phyloP scores from a whole-genome alignment of 108 stramenopile species.

The Cyclotella atomus region DNA sequence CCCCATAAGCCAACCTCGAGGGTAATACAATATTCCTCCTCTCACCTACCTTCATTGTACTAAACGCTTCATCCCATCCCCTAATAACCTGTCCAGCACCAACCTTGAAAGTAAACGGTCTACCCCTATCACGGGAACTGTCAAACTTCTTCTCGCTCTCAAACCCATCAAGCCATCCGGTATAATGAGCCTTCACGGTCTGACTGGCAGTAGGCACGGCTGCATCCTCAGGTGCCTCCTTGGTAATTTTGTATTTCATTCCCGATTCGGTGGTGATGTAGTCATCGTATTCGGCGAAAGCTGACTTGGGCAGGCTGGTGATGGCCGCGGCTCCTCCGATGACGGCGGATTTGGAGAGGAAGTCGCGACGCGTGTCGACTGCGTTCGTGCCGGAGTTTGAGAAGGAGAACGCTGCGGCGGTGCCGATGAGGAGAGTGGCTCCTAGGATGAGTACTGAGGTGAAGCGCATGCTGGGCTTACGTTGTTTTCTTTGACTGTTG shows the following conservation, averaged over 20 bases:
- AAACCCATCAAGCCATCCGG: slow-evolving; percentile 95
- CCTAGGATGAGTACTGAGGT: slow-evolving; percentile 20
- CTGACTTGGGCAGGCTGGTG: slow-evolving; percentile 19
- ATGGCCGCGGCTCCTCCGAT: slow-evolving; percentile 30
- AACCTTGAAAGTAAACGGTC: slow-evolving; percentile 93
- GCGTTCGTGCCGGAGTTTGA: too few relatives aligned
- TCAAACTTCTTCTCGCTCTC: slow-evolving; percentile 90
- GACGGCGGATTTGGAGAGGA: slow-evolving; percentile 43
- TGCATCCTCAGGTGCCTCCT: slow-evolving; percentile 82
- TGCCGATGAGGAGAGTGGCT: slow-evolving; percentile 19
- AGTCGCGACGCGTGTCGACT: slow-evolving; percentile 53
- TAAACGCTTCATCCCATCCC: slow-evolving; percentile 85
- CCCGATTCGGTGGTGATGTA: slow-evolving; percentile 87
- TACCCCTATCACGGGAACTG: slow-evolving; percentile 89
- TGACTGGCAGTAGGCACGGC: slow-evolving; percentile 79
- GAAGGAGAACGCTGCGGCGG: slow-evolving; percentile 27
- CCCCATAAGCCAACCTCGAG: slow-evolving; percentile 88
- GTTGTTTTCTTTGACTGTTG: slow-evolving; percentile 3
- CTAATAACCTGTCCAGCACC: slow-evolving; percentile 94
- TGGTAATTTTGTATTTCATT: slow-evolving; percentile 84
- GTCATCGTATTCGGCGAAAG: slow-evolving; percentile 46
- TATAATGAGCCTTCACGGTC: slow-evolving; percentile 97
- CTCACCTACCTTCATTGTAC: slow-evolving; percentile 94
- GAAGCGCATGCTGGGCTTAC: slow-evolving; percentile 3
- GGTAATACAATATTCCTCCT: slow-evolving; percentile 88